Base-by-base conservation (phyloP, 441 rosid genomes). In the Pelargonium cotyledonis region DNA sequence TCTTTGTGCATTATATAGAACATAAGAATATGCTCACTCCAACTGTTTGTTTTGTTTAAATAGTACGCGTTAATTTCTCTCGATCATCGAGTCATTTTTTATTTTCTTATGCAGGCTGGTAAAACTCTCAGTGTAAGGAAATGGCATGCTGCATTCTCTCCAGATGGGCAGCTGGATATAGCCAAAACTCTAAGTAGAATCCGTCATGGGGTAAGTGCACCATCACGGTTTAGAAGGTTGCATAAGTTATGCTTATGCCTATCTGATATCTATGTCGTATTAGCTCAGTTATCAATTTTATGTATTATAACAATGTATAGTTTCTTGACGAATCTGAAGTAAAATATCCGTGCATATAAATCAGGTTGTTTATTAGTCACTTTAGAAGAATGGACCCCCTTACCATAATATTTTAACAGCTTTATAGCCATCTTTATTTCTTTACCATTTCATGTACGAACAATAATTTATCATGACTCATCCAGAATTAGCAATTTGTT, bases 111-210 rank as follows among this genome's bases (percentile, higher is more conserved):
- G 76, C 85, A 94, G 97, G 91, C 96, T 68, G 96, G 97, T 77
- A 94, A 86, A 82, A 94, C 99, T 21, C 77, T 94, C 51, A 94
- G 99, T 78, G 81, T 75, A 8, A 91, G 96, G 81, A 94, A 89
- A 88, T 94, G 99, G 99, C 94, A 85, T 3, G 87, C 89, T 71
- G 95, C 92, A 19, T 88, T 91, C 83, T 72, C 86, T 68, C 72
- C 79, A 18, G 92, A 88, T 69, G 97, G 97, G 7, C 68, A 74
- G 43, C 86, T 91, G 31, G 96, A 91, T 79, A 80, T 94, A 66
- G 81, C 89, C 77, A 89, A 91, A 73, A 86, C 91, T 68, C 86
- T 94, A 10, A 67, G 72, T 63, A 85, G 99, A 75, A 91, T 91
- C 79, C 96, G 87, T 70, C 87, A 83, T 18, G 96, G 96, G 84